These are phyloP conservation scores for Phytophthora podocarpi DNA, from an alignment of 352 stramenopile species.

Conservation along the genomic window DNA sequence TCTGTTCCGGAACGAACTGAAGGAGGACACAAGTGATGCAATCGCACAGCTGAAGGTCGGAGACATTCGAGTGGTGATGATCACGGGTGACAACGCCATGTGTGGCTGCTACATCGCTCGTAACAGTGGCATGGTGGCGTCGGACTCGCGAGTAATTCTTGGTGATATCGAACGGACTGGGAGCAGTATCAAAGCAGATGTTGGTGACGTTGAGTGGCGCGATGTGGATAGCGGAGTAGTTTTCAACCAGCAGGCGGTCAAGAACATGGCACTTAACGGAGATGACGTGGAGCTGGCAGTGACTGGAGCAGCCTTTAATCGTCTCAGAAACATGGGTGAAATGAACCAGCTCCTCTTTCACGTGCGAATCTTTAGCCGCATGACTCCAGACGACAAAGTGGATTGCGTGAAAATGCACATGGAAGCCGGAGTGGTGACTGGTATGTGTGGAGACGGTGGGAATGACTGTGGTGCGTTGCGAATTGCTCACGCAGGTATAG, in stretches of 20 bases:
- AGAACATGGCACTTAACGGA: too few relatives aligned
- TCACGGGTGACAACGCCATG: constrained; percentile 82
- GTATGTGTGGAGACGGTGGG: constrained; percentile 86
- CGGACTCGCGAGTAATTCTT: constrained; percentile 41
- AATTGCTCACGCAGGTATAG: constrained; percentile 90
- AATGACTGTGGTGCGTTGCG: constrained; percentile 93
- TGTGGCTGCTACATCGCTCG: constrained; percentile 58
- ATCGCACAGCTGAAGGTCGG: constrained; percentile 70
- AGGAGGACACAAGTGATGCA: constrained; percentile 60
- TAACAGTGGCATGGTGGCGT: constrained; percentile 41
- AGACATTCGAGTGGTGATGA: constrained; percentile 74
- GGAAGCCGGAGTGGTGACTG: constrained; percentile 61
- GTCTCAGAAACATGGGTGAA: constrained; percentile 63
- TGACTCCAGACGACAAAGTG: constrained; percentile 74
- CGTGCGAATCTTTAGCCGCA: constrained; percentile 83
- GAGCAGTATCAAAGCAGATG: constrained; percentile 25
- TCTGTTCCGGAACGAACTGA: constrained; percentile 86
- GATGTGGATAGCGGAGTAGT: constrained; percentile 54
- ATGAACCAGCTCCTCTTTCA: constrained; percentile 65
- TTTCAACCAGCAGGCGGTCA: too few relatives aligned
- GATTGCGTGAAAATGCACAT: constrained; percentile 81
- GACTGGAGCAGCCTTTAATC: constrained; percentile 76
- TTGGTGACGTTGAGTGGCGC: constrained; percentile 38
- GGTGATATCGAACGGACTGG: constrained; percentile 30
- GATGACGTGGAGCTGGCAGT: constrained; percentile 65